Evolutionary conservation across 2,329 filamentous ascomycete species (phyloP), one percentile per base, ranked within the genome.

Genomic region (Pleomassaria siparia): DNA sequence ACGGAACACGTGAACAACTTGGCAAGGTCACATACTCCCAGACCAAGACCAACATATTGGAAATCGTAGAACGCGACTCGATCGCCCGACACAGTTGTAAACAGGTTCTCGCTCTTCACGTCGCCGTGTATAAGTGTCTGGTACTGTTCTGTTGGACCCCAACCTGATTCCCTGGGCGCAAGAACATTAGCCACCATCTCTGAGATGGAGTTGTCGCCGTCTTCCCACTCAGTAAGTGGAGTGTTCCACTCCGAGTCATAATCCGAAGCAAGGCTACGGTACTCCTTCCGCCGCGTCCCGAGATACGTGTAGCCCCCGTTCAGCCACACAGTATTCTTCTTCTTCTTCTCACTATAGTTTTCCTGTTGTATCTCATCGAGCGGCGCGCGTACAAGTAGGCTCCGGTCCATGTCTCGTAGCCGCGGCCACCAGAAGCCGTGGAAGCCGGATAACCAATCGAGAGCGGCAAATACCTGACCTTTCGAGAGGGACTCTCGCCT

Each of bases 281-380:
- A 85, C 60, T 88, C 85, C 15, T 64, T 76, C 7, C 72, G 72
- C 4, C 85, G 76, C 0, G 85, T 88, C 0, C 82, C 80, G 0
- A 88, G 79, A 55, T 87, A 87, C 0, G 84, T 86, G 58, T 88
- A 88, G 0, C 85, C 84, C 1, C 85, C 85, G 35, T 87, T 85
- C 6, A 84, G 66, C 85, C 85, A 87, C 2, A 82, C 60, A 5
- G 54, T 54, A 41, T 37, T 51, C 15, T 55, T 48, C 0, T 46
- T 47, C 2, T 35, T 44, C 12, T 54, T 32, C 6, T 61, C 57
- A 12, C 71, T 56, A 18, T 70, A 63, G n/a, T 64, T 58, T 4
- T 47, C 48, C 1, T n/a, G n/a, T n/a, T n/a, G n/a, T n/a, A 60
- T 61, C 54, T 86, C 83, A 16, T 83, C 72, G 0, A 86, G 69